Evolutionary conservation across 495 filamentous ascomycete species (phyloP).

Genomic region (Podospora pseudoanserina): DNA sequence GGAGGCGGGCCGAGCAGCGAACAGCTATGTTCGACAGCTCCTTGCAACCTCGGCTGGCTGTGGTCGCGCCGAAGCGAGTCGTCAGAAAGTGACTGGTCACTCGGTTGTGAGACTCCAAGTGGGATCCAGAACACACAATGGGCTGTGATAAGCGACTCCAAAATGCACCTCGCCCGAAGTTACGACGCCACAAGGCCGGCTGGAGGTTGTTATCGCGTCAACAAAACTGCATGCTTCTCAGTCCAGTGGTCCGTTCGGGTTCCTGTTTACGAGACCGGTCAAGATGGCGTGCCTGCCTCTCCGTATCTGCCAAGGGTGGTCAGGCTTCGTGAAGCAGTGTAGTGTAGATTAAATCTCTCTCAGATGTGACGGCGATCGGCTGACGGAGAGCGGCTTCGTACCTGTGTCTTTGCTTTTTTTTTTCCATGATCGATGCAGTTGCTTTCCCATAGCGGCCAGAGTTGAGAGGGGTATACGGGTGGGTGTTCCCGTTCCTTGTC

Average conservation of each 20-base stretch:
- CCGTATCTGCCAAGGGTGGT: not conserved
- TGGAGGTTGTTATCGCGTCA: not conserved
- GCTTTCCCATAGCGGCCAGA: not conserved
- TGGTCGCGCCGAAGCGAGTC: constrained; percentile 5
- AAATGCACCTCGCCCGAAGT: constrained; percentile 9
- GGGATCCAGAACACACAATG: constrained; percentile 1
- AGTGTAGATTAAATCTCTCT: not conserved
- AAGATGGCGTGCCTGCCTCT: not conserved
- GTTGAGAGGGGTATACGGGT: not conserved
- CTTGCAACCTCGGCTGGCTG: constrained; percentile 6
- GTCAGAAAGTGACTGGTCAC: constrained; percentile 18
- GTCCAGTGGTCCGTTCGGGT: not conserved
- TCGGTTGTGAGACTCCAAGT: not conserved
- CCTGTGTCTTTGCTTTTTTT: not conserved
- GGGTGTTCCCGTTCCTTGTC: not conserved
- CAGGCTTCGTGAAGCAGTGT: not conserved
- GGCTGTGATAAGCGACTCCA: constrained; percentile 18
- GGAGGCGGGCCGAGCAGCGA: constrained; percentile 12
- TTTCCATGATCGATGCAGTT: not conserved
- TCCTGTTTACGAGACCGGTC: not conserved
- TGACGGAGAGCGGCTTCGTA: not conserved
- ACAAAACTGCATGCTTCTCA: not conserved
- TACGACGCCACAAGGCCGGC: constrained; percentile 1
- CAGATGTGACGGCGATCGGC: constrained; percentile 1
- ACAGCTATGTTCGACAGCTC: constrained; percentile 22